Conservation (phyloP, 2,329 filamentous ascomycete species). For the Xylariaceae sp. region DNA sequence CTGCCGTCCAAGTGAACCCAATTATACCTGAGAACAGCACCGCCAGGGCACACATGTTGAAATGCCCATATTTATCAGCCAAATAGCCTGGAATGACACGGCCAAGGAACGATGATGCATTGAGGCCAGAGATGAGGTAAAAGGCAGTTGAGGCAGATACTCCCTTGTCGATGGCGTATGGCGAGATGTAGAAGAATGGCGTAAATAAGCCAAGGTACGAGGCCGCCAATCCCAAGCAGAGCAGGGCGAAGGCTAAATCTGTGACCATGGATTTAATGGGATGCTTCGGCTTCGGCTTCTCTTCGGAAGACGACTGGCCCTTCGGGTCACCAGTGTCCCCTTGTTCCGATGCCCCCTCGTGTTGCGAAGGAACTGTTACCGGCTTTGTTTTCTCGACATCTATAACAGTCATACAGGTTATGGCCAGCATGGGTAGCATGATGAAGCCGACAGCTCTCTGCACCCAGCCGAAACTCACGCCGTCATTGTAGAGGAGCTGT, state of each 20-base stretch:
- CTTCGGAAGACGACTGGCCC: background rate
- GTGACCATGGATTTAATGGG: conserved; percentile 17
- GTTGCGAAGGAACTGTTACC: background rate
- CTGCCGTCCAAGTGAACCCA: conserved; percentile 41
- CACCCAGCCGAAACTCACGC: conserved; percentile 28
- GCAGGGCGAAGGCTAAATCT: conserved; percentile 20
- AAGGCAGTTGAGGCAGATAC: conserved; percentile 31
- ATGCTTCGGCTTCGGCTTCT: conserved; percentile 3
- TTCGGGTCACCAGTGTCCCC: conserved; percentile 1
- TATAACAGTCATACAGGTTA: conserved; percentile 27
- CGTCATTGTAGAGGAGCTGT: conserved; percentile 23
- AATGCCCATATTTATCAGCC: conserved; percentile 27
- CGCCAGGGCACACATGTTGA: conserved; percentile 29
- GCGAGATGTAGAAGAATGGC: conserved; percentile 35
- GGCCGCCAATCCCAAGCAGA: conserved; percentile 33
- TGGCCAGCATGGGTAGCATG: conserved; percentile 34
- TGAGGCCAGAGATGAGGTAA: conserved; percentile 35
- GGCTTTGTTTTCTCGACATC: conserved; percentile 9
- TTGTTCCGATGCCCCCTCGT: conserved; percentile 1
- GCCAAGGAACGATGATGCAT: conserved; percentile 35
- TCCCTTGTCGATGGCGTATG: conserved; percentile 24
- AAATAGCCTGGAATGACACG: conserved; percentile 33
- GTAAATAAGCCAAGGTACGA: conserved; percentile 36
- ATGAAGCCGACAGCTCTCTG: conserved; percentile 35
- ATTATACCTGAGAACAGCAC: conserved; percentile 33